Evolutionary conservation across 2,329 filamentous ascomycete species (phyloP).

Genomic region (Cadophora sp.): DNA sequence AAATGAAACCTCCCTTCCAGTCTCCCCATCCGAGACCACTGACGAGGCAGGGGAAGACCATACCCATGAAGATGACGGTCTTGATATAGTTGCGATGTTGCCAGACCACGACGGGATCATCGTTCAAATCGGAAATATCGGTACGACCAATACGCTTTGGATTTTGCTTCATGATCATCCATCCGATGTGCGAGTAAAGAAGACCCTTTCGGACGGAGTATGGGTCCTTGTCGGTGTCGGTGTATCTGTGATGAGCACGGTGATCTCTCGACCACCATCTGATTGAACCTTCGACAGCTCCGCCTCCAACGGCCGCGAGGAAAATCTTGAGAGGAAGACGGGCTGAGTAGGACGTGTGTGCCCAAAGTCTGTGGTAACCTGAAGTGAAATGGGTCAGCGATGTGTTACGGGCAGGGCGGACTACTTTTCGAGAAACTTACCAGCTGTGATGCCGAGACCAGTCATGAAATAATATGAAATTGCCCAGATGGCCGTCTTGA

Average conservation of each 20-base stretch:
- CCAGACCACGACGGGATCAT: constrained; percentile 84
- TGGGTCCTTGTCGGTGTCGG: constrained; percentile 90
- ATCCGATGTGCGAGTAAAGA: constrained; percentile 83
- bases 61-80: constrained; percentile 77
- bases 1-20: constrained; percentile 82
- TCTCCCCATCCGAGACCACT: constrained; percentile 83
- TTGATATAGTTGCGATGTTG: constrained; percentile 89
- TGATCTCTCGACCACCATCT: constrained; percentile 90
- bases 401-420: background rate
- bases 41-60: constrained; percentile 77
- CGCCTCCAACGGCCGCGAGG: constrained; percentile 80
- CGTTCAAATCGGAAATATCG: constrained; percentile 87
- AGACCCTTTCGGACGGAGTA: constrained; percentile 91
- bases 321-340: constrained; percentile 79
- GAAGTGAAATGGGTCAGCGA: constrained; percentile 34
- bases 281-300: constrained; percentile 84
- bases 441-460: constrained; percentile 79
- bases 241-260: constrained; percentile 88
- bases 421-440: constrained; percentile 53
- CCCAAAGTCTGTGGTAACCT: constrained; percentile 85
- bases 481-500: constrained; percentile 76
- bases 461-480: constrained; percentile 85
- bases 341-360: constrained; percentile 84
- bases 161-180: constrained; percentile 95
- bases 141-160: constrained; percentile 87